A percentile compares a stretch with the other conserved stretches of the same genome.
phyloP scores from a whole-genome alignment of 192 early-diverging fungal species.

The Powellomyces hirtus region DNA sequence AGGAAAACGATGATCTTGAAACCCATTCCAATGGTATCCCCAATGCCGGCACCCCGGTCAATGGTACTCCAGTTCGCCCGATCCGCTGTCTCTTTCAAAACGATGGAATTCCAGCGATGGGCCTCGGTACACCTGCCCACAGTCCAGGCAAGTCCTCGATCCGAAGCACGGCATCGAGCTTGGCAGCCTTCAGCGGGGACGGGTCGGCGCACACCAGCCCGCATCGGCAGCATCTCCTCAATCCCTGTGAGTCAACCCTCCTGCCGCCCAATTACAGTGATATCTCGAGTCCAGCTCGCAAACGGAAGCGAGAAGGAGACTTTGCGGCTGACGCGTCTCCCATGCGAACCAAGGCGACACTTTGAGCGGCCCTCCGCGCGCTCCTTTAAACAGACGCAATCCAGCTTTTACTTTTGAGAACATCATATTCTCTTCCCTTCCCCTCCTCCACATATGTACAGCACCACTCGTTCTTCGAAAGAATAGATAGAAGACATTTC shows the following conservation, averaged over 20 bases:
- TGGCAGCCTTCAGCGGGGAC: background rate
- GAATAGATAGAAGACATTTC: too few relatives aligned
- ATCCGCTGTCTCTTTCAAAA: background rate
- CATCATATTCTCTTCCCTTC: too few relatives aligned
- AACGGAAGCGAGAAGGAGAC: background rate
- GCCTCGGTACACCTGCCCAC: too few relatives aligned
- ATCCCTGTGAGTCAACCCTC: background rate
- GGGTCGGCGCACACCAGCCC: constrained; percentile 1
- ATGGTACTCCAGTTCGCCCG: background rate
- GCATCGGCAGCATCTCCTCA: background rate
- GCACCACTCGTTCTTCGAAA: too few relatives aligned
- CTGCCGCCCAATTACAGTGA: constrained; percentile 14
- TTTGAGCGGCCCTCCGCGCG: too few relatives aligned
- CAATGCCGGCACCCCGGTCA: background rate
- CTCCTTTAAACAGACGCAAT: too few relatives aligned
- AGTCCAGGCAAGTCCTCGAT: background rate
- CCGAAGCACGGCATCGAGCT: background rate
- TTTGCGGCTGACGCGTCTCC: too few relatives aligned
- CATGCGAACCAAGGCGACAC: too few relatives aligned
- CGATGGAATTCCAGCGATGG: background rate
- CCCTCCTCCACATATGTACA: too few relatives aligned
- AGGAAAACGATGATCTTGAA: constrained; percentile 7
- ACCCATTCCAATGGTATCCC: background rate
- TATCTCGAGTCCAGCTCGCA: constrained; percentile 14
- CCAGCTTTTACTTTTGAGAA: too few relatives aligned